These are phyloP conservation scores for Artemisia annua DNA, from an alignment of 129 eudicot genomes.

Conservation along the genomic window DNA sequence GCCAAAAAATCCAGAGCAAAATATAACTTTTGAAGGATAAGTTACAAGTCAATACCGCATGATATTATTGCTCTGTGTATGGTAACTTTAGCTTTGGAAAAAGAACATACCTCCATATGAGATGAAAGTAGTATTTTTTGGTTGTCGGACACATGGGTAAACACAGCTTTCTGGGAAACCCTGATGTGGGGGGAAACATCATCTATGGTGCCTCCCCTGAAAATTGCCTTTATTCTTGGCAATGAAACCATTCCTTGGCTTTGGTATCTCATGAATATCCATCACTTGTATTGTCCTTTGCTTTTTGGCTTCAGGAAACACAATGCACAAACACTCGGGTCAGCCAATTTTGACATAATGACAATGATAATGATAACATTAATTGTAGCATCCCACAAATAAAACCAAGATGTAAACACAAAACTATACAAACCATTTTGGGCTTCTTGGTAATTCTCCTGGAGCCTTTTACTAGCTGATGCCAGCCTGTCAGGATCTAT, in stretches of 20 bases:
- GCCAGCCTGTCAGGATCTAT: conserved; percentile 74
- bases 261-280: conserved; percentile 97
- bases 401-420: conserved; percentile 10
- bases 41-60: background rate
- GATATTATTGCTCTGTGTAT: conserved; percentile 3
- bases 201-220: conserved; percentile 78
- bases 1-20: background rate
- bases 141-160: background rate
- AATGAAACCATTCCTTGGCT: conserved; percentile 80
- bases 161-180: conserved; percentile 11
- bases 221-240: conserved; percentile 84
- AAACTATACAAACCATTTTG: conserved; percentile 61
- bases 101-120: conserved; percentile 10
- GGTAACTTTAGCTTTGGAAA: conserved; percentile 17
- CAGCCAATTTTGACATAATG: background rate
- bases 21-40: conserved; percentile 6
- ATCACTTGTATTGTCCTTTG: conserved; percentile 95
- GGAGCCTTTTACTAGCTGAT: conserved; percentile 88
- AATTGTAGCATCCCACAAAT: background rate
- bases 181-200: conserved; percentile 23
- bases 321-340: background rate
- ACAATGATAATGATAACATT: background rate
- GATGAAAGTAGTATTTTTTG: background rate
- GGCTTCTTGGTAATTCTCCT: conserved; percentile 95
- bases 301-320: conserved; percentile 66